phyloP scores from a whole-genome alignment of 2,329 filamentous ascomycete species.

The Dactylellina drechsleri region DNA sequence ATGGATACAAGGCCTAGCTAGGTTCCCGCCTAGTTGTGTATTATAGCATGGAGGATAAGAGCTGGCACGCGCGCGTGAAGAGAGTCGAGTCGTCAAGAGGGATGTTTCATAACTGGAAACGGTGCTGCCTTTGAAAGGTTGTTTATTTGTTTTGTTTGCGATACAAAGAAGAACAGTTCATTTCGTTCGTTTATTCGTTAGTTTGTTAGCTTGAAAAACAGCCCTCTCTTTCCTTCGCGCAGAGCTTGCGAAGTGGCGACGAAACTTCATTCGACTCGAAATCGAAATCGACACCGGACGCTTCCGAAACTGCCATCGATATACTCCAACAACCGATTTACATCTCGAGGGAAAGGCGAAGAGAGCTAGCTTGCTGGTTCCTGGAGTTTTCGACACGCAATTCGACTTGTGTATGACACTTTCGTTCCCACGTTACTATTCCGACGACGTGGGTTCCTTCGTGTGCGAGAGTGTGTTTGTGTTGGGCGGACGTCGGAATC shows the following conservation, averaged over 20 bases:
- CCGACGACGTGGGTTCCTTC: not conserved
- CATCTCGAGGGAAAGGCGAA: not conserved
- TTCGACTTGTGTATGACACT: too few species aligned
- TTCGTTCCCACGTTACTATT: not conserved
- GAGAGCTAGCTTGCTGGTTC: not conserved
- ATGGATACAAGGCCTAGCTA: too few species aligned
- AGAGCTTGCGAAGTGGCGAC: not conserved
- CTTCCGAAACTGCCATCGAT: too few species aligned
- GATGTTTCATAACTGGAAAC: not conserved
- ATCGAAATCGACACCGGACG: too few species aligned
- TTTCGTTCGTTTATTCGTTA: too few species aligned
- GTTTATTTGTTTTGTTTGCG: slow-evolving; percentile 13
- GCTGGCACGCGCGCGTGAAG: not conserved
- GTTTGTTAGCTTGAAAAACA: not conserved
- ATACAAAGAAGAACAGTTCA: slow-evolving; percentile 1
- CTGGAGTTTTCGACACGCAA: too few species aligned
- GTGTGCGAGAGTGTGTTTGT: not conserved
- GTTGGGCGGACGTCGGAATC: not conserved
- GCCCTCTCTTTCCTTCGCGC: not conserved
- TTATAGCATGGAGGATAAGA: not conserved
- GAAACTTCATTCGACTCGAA: not conserved
- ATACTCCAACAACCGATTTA: too few species aligned
- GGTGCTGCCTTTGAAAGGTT: not conserved
- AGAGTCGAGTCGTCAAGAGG: not conserved
- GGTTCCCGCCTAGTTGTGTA: not conserved